These are phyloP conservation scores for Aspergillus nomiae DNA, from an alignment of 2,329 filamentous ascomycete species.

Conservation along the genomic window DNA sequence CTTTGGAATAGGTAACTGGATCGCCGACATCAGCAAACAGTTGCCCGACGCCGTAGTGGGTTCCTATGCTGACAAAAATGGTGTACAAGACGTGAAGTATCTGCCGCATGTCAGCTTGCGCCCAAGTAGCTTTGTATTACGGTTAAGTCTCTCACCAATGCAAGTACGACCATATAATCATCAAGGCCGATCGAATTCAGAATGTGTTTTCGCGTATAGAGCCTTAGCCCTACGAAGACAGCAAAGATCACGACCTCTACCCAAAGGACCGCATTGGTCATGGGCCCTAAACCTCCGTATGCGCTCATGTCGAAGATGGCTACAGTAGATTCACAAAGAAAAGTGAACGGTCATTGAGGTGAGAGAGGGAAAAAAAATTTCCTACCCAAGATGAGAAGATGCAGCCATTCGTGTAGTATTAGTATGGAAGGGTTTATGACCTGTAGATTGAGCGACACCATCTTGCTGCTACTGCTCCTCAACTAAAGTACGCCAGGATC, in stretches of 20 bases:
- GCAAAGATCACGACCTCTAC: slow-evolving; percentile 18
- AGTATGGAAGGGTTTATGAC: neutral
- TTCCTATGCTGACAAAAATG: neutral
- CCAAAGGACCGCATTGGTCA: slow-evolving; percentile 27
- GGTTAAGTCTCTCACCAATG: neutral
- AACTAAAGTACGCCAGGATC: neutral
- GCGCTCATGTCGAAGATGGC: slow-evolving; percentile 15
- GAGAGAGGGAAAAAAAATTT: neutral
- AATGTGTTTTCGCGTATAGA: neutral
- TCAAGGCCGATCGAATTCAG: neutral
- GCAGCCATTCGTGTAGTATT: neutral
- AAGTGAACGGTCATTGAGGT: neutral
- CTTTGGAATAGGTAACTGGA: slow-evolving; percentile 20
- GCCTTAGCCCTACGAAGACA: slow-evolving; percentile 19
- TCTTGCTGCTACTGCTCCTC: neutral
- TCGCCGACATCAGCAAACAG: slow-evolving; percentile 18
- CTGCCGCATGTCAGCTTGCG: neutral
- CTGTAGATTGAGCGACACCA: neutral
- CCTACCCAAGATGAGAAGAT: neutral
- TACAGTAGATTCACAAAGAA: neutral
- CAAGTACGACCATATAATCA: neutral
- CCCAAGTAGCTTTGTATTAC: neutral
- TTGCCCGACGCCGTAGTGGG: neutral
- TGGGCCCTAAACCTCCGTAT: slow-evolving; percentile 25
- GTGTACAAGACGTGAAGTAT: neutral